Evolutionary conservation across 164 flowering plant species (phyloP), one percentile per base, ranked within the genome.

Genomic region (Tetracentron sinense): DNA sequence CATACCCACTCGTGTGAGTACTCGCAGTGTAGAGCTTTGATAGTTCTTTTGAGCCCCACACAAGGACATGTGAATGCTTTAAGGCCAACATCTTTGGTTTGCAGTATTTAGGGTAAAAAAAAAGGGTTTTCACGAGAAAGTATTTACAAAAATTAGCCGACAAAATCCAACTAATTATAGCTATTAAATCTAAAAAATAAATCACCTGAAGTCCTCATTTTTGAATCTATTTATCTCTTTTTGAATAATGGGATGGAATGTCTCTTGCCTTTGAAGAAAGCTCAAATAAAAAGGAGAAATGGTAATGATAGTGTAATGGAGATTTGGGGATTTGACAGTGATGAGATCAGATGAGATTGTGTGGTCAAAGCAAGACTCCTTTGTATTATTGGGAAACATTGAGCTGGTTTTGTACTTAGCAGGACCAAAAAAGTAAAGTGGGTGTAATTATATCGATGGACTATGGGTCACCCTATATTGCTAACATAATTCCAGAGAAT

Each of bases 331-430:
- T 51, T 69, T 70, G 42, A 62, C 35, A 64, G 70, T 42, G 25
- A 35, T 47, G 38, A 55, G 38, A 38, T 31, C 14, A 67, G 23
- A 25, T 46, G 57, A 61, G 57, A 71, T 29, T 17, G 17, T 26
- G 19, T 71, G 75, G 83, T 84, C 89, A 80, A 82, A 75, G 73
- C 38, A 54, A 48, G 26, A 57, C 42, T 52, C 49, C 64, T 68
- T 74, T 72, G 81, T 78, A 81, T 78, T 78, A 85, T 81, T 82
- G 82, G 75, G 56, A 73, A 71, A 63, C 75, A 71, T 42, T 74
- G 67, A 63, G 74, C 82, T 74, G 74, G 66, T 64, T 73, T 69
- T 64, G 79, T 72, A 70, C 76, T 77, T 75, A 30, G 51, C 69
- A 56, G 51, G 51, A 50, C 47, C 59, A 59, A 56, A 62, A 59